Base-by-base conservation (phyloP, 2,329 filamentous ascomycete genomes). In the Verticillium nubilum region DNA sequence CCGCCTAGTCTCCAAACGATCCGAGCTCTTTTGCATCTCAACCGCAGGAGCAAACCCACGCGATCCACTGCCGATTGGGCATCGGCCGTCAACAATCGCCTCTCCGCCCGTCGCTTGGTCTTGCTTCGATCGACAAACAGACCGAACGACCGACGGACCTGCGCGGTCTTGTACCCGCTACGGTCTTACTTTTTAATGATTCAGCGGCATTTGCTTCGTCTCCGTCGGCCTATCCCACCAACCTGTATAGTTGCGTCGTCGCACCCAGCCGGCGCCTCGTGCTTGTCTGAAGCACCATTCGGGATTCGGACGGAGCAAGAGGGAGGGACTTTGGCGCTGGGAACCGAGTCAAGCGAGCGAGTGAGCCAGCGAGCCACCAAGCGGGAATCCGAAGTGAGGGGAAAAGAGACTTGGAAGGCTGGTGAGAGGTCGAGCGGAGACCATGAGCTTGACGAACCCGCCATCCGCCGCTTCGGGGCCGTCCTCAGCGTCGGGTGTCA, bases 391-490 rank as follows among this genome's bases (percentile, higher is more conserved):
- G 9, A 19, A 50, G 19, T 50, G 42, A 50, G 42, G 19, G 42
- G 19, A 23, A 7, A 50, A 23, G 19, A 25, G 42, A 23, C 9
- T n/a, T 5, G 12, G 35, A n/a, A 37, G 35, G 17, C 13, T 23
- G n/a, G 25, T 19, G 42, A 50, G 19, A 25, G 42, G 25, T 23
- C 9, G 42, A 50, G 42, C 42, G 42, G 42, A 50, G 42, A 62
- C 61, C 37, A 84, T 84, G 81, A 82, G 76, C 74, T 73, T 79
- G 73, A 83, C 79, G 58, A 84, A 84, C 70, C 80, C 80, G 61
- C 72, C 80, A 52, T 79, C 81, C 64, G 79, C 70, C 63, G 73
- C 78, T 35, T 80, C 79, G 66, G 79, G 77, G 56, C 77, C 80
- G 58, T 75, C 75, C 47, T 82, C 80, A 59, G 76, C 67, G 52